Percentiles rank a stretch among this genome's conserved stretches.
Conservation (phyloP, 2,329 filamentous ascomycete species). For the Trichoderma guizhouense region DNA sequence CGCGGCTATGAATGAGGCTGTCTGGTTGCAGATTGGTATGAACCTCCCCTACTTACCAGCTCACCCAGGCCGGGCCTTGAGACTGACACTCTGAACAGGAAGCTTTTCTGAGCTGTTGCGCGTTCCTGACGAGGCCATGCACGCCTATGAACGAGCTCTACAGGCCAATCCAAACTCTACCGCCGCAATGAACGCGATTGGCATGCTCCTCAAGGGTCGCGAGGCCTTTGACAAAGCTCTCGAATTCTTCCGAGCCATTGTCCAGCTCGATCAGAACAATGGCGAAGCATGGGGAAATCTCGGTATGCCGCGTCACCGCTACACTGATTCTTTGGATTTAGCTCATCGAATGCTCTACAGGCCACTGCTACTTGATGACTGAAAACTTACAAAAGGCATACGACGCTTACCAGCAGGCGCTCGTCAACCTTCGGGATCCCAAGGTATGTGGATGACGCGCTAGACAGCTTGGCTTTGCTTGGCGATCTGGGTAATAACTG, state of each 20-base stretch:
- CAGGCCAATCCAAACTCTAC: constrained; percentile 85
- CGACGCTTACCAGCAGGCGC: constrained; percentile 89
- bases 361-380: constrained; percentile 99
- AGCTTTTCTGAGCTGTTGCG: constrained; percentile 83
- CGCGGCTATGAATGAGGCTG: constrained; percentile 73
- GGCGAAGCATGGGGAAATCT: constrained; percentile 96
- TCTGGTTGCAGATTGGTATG: constrained; percentile 92
- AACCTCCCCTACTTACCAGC: not conserved
- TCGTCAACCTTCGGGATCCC: constrained; percentile 88
- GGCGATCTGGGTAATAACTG: not conserved
- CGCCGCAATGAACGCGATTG: constrained; percentile 89
- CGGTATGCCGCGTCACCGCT: constrained; percentile 53
- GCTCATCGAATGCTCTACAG: constrained; percentile 42
- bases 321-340: constrained; percentile 18
- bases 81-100: constrained; percentile 49
- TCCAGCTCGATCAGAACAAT: constrained; percentile 84
- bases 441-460: constrained; percentile 59
- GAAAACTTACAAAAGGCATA: constrained; percentile 97
- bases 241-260: constrained; percentile 85
- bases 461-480: not conserved
- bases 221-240: constrained; percentile 93
- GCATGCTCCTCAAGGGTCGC: constrained; percentile 82
- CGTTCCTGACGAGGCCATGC: constrained; percentile 82
- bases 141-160: constrained; percentile 86
- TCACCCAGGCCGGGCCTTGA: not conserved